Evolutionary conservation across 2,329 filamentous ascomycete species (phyloP).

Genomic region (Aspergillus neoniger): DNA sequence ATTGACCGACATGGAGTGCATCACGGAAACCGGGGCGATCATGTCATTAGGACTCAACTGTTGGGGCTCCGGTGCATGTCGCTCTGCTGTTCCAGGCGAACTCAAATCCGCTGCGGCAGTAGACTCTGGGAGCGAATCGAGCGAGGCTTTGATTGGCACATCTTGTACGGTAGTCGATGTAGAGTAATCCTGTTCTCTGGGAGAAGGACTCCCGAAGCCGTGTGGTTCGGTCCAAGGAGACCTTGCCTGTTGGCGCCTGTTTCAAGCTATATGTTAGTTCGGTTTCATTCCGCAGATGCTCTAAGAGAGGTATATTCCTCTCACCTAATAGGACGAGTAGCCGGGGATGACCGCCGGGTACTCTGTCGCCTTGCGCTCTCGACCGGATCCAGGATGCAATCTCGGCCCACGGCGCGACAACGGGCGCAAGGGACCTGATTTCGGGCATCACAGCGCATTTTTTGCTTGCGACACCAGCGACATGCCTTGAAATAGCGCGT

Average conservation of each 20-base stretch:
- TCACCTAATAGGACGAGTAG: neutral
- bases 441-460: slow-evolving; percentile 41
- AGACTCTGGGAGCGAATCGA: slow-evolving; percentile 26
- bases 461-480: slow-evolving; percentile 38
- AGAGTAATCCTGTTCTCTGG: slow-evolving; percentile 31
- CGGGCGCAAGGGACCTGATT: slow-evolving; percentile 39
- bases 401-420: slow-evolving; percentile 35
- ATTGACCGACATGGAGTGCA: slow-evolving; percentile 42
- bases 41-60: slow-evolving; percentile 39
- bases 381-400: slow-evolving; percentile 38
- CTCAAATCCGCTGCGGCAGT: slow-evolving; percentile 20
- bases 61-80: slow-evolving; percentile 33
- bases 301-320: too few species aligned
- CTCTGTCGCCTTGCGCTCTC: slow-evolving; percentile 27
- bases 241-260: neutral
- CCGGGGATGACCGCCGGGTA: slow-evolving; percentile 16
- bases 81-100: slow-evolving; percentile 27
- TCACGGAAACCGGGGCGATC: slow-evolving; percentile 38
- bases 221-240: slow-evolving; percentile 6
- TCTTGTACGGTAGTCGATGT: slow-evolving; percentile 23
- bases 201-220: slow-evolving; percentile 27
- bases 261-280: neutral
- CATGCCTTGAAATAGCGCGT: slow-evolving; percentile 40
- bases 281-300: neutral
- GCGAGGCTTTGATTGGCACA: slow-evolving; percentile 22